Percentiles rank a stretch among this genome's conserved stretches.
Conservation (phyloP, 768 basidiomycete genomes). For the Pisolithus microcarpus region DNA sequence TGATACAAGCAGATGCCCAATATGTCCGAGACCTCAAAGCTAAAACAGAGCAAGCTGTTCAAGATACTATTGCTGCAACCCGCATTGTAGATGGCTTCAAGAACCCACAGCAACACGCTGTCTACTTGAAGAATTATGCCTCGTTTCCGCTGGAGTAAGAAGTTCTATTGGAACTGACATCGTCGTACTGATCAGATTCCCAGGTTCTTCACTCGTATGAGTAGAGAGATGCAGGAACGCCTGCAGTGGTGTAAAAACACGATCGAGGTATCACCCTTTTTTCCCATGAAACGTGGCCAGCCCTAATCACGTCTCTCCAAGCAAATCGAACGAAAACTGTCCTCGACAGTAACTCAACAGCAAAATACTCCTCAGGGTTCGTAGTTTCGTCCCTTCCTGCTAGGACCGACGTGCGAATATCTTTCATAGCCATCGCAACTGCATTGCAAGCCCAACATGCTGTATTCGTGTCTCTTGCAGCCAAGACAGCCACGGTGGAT, state of each 20-base stretch:
- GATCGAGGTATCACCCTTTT: constrained; percentile 51
- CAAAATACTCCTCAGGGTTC: constrained; percentile 73
- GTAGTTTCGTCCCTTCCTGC: constrained; percentile 4
- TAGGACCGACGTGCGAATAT: constrained; percentile 1
- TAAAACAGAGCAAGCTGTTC: constrained; percentile 71
- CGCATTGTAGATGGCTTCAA: constrained; percentile 73
- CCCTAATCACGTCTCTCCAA: neutral
- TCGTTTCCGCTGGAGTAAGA: constrained; percentile 77
- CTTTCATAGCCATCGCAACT: constrained; percentile 53
- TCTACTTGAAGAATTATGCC: constrained; percentile 70
- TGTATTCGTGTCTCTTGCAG: constrained; percentile 70
- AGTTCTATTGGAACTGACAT: neutral
- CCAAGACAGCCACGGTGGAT: constrained; percentile 67
- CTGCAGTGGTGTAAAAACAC: constrained; percentile 74
- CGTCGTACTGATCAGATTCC: neutral
- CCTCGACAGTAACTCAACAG: constrained; percentile 54
- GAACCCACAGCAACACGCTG: constrained; percentile 64
- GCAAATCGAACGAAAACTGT: constrained; percentile 73
- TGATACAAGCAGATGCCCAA: constrained; percentile 58
- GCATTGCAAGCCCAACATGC: constrained; percentile 76
- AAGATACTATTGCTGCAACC: constrained; percentile 73
- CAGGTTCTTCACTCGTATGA: constrained; percentile 69
- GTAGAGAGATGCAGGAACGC: constrained; percentile 64
- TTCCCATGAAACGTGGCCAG: too few relatives aligned
- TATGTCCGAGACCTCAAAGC: constrained; percentile 63